Percentiles rank a stretch among this genome's conserved stretches.
phyloP scores from a whole-genome alignment of 2,329 filamentous ascomycete genomes.

The Albophoma yamanashiensis region DNA sequence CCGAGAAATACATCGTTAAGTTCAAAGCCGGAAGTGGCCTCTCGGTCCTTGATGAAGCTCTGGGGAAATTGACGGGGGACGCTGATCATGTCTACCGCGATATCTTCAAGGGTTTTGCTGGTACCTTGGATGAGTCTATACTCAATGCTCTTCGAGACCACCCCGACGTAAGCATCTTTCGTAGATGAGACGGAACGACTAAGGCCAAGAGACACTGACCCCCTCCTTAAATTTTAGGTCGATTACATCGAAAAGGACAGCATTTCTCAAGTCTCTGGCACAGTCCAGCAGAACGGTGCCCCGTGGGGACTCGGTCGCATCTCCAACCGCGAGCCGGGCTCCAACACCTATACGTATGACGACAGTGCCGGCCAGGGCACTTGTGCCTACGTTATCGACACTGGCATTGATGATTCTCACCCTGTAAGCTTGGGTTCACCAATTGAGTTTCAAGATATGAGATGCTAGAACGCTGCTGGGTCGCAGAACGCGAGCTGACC shows the following conservation, averaged over 20 bases:
- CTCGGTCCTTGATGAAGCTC: conserved; percentile 4
- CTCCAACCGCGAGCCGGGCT: conserved; percentile 14
- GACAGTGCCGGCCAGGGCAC: conserved; percentile 21
- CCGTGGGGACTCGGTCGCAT: conserved; percentile 25
- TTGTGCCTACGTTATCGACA: conserved; percentile 31
- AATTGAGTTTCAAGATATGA: not conserved
- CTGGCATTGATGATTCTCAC: conserved; percentile 23
- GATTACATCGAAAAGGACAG: conserved; percentile 27
- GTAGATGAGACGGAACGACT: accelerated
- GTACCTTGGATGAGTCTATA: conserved; percentile 7
- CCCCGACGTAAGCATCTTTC: conserved; percentile 9
- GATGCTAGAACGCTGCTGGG: too few relatives aligned
- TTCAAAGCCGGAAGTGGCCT: conserved; percentile 8
- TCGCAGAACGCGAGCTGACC: not conserved
- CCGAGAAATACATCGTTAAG: conserved; percentile 18
- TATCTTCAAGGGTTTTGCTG: conserved; percentile 13
- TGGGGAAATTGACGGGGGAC: conserved; percentile 8
- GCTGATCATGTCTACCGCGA: conserved; percentile 13
- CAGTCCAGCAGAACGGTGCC: conserved; percentile 20
- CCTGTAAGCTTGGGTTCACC: conserved; percentile 12
- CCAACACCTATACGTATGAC: conserved; percentile 17
- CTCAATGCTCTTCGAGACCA: conserved; percentile 11
- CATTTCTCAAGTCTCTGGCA: conserved; percentile 1
- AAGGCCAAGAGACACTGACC: not conserved
- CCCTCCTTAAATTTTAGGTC: conserved; percentile 8